Conservation (phyloP, 805 yeast species). For the Saturnispora dispora region DNA sequence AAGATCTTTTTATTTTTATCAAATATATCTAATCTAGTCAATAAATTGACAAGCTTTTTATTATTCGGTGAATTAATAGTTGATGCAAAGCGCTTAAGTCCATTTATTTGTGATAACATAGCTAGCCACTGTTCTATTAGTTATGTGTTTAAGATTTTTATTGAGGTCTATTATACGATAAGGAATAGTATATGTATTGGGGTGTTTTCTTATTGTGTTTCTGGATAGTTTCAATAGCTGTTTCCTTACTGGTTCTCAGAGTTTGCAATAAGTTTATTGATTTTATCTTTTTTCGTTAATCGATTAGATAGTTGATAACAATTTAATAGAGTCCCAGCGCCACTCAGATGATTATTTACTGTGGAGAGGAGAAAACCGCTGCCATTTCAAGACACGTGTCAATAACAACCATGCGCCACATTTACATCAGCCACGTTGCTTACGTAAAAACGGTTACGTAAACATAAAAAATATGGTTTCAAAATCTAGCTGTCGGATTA, state of each 20-base stretch:
- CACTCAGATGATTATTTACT: background rate
- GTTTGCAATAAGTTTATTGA: background rate
- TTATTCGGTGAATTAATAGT: constrained; percentile 22
- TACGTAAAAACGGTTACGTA: background rate
- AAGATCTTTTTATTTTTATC: constrained; percentile 21
- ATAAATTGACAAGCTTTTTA: constrained; percentile 21
- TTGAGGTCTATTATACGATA: background rate
- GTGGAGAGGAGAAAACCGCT: background rate
- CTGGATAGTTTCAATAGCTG: background rate
- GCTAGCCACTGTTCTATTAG: background rate
- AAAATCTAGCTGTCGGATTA: background rate
- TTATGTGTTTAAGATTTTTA: background rate
- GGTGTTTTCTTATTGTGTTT: background rate
- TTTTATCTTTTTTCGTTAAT: background rate
- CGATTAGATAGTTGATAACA: background rate
- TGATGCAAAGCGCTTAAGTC: constrained; percentile 18
- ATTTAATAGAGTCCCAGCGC: background rate
- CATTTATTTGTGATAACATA: background rate
- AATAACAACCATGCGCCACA: background rate
- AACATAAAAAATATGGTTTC: background rate
- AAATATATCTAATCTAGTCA: constrained; percentile 24
- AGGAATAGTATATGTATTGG: background rate
- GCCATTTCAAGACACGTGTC: background rate
- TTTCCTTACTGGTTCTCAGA: background rate
- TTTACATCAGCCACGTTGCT: background rate